Evolutionary conservation across 495 filamentous ascomycete genomes (phyloP), one percentile per base, ranked within the genome.

Genomic region (Lasiosphaeria hispida): DNA sequence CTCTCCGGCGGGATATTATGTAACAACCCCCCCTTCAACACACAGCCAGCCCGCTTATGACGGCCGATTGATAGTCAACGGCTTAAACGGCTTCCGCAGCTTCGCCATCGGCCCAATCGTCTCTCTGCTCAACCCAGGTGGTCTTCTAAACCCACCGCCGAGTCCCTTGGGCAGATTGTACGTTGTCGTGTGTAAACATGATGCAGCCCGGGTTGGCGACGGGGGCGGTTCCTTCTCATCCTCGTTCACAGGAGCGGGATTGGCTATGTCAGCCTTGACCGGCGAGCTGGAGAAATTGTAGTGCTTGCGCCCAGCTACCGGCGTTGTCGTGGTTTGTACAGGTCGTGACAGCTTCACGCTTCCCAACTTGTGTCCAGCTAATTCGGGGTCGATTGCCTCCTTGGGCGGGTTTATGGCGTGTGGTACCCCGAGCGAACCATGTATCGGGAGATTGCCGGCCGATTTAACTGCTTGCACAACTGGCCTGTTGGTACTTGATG

Each of bases 201-300:
- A 59, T 7, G 75, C 75, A 13, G 74, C 63, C 0, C 72, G 64
- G 0, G 65, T 71, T 3, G 65, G 68, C n/a, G 69, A 68, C 18
- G 64, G 66, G 3, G 63, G 64, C 10, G 61, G 34, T 40, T 58
- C 64, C 35, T 60, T 57, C 13, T 74, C 69, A 14, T 68, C 66
- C 13, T 23, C 60, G 2, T 50, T 48, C 10, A 38, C 30, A 14
- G 10, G 4, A 11, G 45, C 39, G 17, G 57, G 38, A 17, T 60
- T 54, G 40, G 11, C 42, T 0, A 53, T 2, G 11, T 60, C 38
- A 7, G 70, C 68, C 38, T 63, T 63, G 1, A 67, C 59, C 10
- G 77, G 77, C 10, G 77, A 80, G 61, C 77, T 80, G 0, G 77
- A 80, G 47, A 80, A 80, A 7, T 68, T 35, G 49, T 80, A 80